Evolutionary conservation across 768 basidiomycete genomes (phyloP), one percentile per base, ranked within the genome.

Genomic region (Termitomyces sp.): DNA sequence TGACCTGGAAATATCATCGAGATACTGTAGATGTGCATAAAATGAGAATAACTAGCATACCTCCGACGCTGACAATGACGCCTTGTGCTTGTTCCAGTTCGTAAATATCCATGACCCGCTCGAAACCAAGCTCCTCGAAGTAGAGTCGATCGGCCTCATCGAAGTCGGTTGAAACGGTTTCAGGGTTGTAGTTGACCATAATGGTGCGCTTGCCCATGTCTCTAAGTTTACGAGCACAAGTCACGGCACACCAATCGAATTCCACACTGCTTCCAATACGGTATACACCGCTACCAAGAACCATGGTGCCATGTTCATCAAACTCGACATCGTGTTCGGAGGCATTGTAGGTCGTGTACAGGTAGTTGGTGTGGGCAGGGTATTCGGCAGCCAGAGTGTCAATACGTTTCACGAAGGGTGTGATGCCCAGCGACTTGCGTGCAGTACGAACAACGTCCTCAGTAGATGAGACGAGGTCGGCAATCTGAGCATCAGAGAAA

Each of bases 161-260:
- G 72, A 95, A 99, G 73, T 98, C 97, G 58, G 97, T 99, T 7
- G 95, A 98, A 44, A 98, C 97, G 4, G 97, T 99, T 76, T 99
- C 97, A 9, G 96, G 96, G 75, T 98, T 99, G 76, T 99, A 99
- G 80, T 99, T 99, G 82, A 99, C 83, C 96, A 98, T 98, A 77
- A 99, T 87, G 46, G 97, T 98, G 75, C 87, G 87, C 70, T 91
- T 89, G 71, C 95, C 95, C 84, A 94, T 91, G 63, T 90, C 85
- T 67, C 95, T 83, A 56, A 99, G 84, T 70, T 90, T 90, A 60
- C 97, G 82, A 15, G 95, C 94, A 71, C 95, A 98, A 1, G 96
- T 98, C 42, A 99, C 97, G n/a, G 97, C 96, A 72, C 97, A 99
- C 97, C 97, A 99, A 72, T 99, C 97, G 71, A 99, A 99, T 78